Evolutionary conservation across 768 basidiomycete species (phyloP).

Genomic region (Tulasnella sp.): DNA sequence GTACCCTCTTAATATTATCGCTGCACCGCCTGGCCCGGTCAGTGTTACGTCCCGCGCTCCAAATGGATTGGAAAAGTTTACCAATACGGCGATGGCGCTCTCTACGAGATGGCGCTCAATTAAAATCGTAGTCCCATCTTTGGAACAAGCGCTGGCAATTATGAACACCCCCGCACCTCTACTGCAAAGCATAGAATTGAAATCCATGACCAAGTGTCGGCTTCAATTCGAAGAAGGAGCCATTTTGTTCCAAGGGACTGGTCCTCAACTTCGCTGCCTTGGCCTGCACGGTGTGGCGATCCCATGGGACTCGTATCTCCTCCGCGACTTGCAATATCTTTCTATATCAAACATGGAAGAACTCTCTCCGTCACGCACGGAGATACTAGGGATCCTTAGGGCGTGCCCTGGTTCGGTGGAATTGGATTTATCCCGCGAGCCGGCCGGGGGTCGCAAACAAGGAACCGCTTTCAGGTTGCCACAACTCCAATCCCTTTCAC

Average conservation of each 20-base stretch:
- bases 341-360: neutral
- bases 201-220: neutral
- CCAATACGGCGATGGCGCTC: neutral
- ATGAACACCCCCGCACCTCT: neutral
- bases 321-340: neutral
- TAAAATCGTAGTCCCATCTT: neutral
- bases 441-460: neutral
- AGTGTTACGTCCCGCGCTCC: neutral
- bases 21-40: neutral
- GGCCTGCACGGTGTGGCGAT: neutral
- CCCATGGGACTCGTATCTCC: neutral
- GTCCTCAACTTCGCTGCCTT: neutral
- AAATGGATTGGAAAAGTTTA: neutral
- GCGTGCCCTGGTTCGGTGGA: neutral
- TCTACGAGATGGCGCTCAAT: neutral
- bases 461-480: neutral
- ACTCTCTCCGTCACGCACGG: neutral
- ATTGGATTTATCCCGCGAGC: neutral
- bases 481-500: neutral
- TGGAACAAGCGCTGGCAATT: neutral
- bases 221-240: neutral
- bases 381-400: neutral
- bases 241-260: neutral
- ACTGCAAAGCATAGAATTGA: neutral
- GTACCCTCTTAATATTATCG: neutral